Evolutionary conservation across 345 rosid species (phyloP).

Genomic region (Reutealis trisperma): DNA sequence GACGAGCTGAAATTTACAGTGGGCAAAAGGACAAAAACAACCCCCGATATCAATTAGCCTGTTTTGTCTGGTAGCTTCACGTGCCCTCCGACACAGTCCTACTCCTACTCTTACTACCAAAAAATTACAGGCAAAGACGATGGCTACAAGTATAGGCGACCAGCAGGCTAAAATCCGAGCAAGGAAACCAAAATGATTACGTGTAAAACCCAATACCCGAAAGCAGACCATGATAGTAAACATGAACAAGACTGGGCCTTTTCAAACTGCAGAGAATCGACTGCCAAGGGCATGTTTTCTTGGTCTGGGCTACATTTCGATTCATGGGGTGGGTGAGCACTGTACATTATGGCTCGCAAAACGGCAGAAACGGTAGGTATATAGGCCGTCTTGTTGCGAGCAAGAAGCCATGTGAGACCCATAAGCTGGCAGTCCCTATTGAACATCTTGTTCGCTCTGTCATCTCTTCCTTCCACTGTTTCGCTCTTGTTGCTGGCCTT

Average conservation of each 20-base stretch:
- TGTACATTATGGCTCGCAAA: conserved; percentile 90
- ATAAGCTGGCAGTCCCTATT: conserved; percentile 88
- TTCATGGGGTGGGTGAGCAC: conserved; percentile 71
- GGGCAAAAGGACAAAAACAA: conserved; percentile 20
- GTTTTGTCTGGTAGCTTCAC: conserved; percentile 44
- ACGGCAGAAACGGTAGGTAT: conserved; percentile 98
- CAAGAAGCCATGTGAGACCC: conserved; percentile 99
- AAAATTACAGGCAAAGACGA: conserved; percentile 8
- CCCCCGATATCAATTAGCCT: conserved; percentile 9
- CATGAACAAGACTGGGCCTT: conserved; percentile 47
- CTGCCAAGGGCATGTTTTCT: conserved; percentile 99
- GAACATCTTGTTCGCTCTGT: conserved; percentile 83
- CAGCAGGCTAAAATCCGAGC: conserved; percentile 15
- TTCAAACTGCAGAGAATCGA: conserved; percentile 88
- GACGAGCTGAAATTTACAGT: conserved; percentile 24
- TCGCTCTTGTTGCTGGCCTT: conserved; percentile 60
- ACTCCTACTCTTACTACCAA: background rate
- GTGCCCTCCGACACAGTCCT: conserved; percentile 31
- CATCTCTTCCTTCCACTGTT: conserved; percentile 21
- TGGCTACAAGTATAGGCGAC: background rate
- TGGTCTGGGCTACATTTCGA: conserved; percentile 94
- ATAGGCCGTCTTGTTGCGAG: conserved; percentile 90
- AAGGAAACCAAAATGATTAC: conserved; percentile 32
- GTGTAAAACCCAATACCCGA: conserved; percentile 37
- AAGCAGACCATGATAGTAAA: conserved; percentile 8